phyloP scores from a whole-genome alignment of 2,329 filamentous ascomycete species.

The Blumeriella jaapii region DNA sequence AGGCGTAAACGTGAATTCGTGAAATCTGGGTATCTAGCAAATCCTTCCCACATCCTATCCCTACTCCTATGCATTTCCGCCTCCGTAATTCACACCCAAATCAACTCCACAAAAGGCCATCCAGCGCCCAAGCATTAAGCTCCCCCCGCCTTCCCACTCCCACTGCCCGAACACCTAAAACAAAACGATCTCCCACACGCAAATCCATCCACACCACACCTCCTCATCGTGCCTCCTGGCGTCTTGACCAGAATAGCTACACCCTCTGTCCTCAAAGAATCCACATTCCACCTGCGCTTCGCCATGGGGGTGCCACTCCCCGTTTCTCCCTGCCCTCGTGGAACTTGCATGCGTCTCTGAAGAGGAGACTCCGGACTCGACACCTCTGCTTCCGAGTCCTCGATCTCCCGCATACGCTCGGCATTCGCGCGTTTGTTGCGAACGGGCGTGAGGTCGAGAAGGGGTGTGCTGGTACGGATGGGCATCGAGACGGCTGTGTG shows the following conservation, averaged over 20 bases:
- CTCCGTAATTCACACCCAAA: no score
- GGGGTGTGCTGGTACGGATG: conserved; percentile 13
- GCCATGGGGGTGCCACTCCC: conserved; percentile 4
- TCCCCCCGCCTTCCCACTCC: no score
- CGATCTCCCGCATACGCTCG: conserved; percentile 5
- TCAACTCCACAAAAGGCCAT: no score
- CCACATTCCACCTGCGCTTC: conserved; percentile 3
- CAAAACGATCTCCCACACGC: conserved; percentile 47
- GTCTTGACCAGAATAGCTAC: conserved; percentile 29
- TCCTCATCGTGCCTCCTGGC: conserved; percentile 37
- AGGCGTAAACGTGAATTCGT: no score
- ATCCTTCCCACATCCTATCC: no score
- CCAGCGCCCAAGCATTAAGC: no score
- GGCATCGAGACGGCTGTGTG: not conserved
- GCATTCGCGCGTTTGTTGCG: conserved; percentile 3
- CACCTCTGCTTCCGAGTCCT: conserved; percentile 11
- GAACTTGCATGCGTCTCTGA: not conserved
- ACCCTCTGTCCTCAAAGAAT: conserved; percentile 7
- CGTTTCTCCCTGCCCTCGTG: no score
- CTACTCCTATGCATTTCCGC: no score
- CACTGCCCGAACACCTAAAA: conserved; percentile 40
- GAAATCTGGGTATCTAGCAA: no score
- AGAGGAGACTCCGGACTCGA: conserved; percentile 4
- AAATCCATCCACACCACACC: conserved; percentile 45
- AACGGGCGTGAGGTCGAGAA: conserved; percentile 20